Percentiles rank a stretch among this genome's conserved stretches.
Evolutionary conservation across 2,329 filamentous ascomycete species (phyloP).

Genomic region (Beauveria sp.): DNA sequence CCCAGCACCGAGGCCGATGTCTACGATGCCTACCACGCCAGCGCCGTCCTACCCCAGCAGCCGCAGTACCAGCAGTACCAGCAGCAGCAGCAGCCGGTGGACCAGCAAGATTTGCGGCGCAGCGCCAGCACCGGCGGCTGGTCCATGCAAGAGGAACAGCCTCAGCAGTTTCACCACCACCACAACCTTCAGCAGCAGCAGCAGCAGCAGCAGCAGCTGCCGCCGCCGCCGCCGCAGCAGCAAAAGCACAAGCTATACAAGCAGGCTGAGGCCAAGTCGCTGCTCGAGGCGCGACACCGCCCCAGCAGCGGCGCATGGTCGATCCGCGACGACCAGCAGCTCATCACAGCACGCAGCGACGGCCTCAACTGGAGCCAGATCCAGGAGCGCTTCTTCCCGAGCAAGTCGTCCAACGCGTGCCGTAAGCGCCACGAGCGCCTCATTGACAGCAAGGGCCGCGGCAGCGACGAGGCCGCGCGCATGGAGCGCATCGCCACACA

Average conservation of each 20-base stretch:
- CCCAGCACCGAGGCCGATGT: background rate
- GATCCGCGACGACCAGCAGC: conserved; percentile 62
- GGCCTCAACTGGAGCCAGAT: conserved; percentile 82
- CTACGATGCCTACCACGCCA: conserved; percentile 1
- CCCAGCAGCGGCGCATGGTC: conserved; percentile 64
- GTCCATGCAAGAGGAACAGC: background rate
- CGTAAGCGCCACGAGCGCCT: conserved; percentile 82
- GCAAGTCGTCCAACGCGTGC: conserved; percentile 75
- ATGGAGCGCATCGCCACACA: conserved; percentile 66
- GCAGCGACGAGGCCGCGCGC: conserved; percentile 73
- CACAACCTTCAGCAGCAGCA: background rate
- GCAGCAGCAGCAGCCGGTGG: background rate
- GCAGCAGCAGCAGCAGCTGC: background rate
- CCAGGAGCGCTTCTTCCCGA: conserved; percentile 65
- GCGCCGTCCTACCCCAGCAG: background rate
- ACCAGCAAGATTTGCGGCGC: background rate
- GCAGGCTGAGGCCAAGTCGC: background rate
- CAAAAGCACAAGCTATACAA: background rate
- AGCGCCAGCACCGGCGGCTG: conserved; percentile 1
- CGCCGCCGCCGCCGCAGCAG: background rate
- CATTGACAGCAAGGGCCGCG: conserved; percentile 65
- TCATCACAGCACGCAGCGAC: conserved; percentile 63
- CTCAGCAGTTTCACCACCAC: background rate
- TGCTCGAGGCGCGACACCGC: conserved; percentile 29
- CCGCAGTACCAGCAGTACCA: background rate